These are phyloP conservation scores for Aspergillus incahuasiensis DNA, from an alignment of 495 filamentous ascomycete species.

Conservation along the genomic window DNA sequence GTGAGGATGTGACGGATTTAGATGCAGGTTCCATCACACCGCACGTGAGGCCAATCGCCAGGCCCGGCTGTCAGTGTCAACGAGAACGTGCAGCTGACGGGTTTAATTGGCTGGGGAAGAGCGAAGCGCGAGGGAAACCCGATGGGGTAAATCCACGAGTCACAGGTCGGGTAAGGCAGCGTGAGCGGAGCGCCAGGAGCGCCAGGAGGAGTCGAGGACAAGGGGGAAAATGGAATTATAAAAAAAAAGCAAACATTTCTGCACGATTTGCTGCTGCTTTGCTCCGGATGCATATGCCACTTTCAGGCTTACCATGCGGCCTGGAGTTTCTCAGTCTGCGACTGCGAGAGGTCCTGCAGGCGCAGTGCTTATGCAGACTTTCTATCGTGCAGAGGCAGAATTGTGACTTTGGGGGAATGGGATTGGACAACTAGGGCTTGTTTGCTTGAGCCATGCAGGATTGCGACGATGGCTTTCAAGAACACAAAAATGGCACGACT, in stretches of 20 bases:
- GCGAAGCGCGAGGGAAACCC: not conserved
- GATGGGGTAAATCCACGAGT: not conserved
- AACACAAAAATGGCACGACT: not conserved
- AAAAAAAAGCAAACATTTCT: slow-evolving; percentile 5
- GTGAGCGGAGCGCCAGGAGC: not conserved
- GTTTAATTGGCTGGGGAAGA: not conserved
- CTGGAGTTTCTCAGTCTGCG: not conserved
- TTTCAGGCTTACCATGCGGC: too few relatives aligned
- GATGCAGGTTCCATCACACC: not conserved
- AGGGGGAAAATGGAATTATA: not conserved
- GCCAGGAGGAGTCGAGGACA: too few relatives aligned
- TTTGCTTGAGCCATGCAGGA: not conserved
- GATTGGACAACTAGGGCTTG: not conserved
- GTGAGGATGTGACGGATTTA: not conserved
- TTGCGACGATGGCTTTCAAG: not conserved
- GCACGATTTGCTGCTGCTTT: not conserved
- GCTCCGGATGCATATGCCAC: not conserved
- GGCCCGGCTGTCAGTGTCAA: not conserved
- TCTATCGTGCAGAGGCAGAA: not conserved
- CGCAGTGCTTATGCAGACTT: not conserved
- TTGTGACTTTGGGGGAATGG: not conserved
- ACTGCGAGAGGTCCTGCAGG: not conserved
- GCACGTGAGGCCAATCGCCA: slow-evolving; percentile 1
- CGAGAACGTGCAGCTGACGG: not conserved
- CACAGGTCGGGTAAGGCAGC: not conserved